Evolutionary conservation across 306 rosid genomes (phyloP), one percentile per base, ranked within the genome.

Genomic region (Cucumis hystrix): DNA sequence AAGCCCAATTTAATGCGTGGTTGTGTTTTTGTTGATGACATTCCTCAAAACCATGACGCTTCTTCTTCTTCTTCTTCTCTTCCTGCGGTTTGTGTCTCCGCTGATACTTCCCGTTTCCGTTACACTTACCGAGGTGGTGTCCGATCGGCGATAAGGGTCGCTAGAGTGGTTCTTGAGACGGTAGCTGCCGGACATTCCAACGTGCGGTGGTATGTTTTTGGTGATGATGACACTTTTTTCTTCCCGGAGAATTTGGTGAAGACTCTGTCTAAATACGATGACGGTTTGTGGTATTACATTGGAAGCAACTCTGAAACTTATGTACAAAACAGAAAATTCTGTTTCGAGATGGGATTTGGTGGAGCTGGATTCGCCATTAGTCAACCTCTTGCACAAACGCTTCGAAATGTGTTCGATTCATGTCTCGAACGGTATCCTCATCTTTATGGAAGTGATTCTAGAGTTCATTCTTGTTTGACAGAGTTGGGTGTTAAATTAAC

Each of bases 301-400:
- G 97, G 98, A 54, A 39, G 96, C 6, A 85, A 89, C 79, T 95
- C 96, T 0, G 97, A 95, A 88, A 84, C 85, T 15, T 88, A 84
- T 41, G 89, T 87, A 75, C 96, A 92, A 82, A 90, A 88, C 79
- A 81, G 78, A 28, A 2, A 77, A 7, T 92, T 91, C 25, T 87
- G 90, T 13, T 92, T 89, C 64, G 92, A 84, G 18, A 95, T 92
- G 97, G 98, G 96, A 75, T 90, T 87, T 70, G 95, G 95, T 6
- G 98, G 98, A 20, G 98, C 93, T 8, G 98, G 97, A 69, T 90
- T 95, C 64, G 98, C 95, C 66, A 82, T 95, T 64, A 92, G 97
- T 62, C 83, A 84, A 45, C 84, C 98, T 58, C 74, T 92, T 1
- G 97, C 96, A 0, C 79, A 77, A 63, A 87, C 82, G 12, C 70